Base-by-base conservation (phyloP, 1,139 yeast species). In the Hyphopichia pseudoburtonii region DNA sequence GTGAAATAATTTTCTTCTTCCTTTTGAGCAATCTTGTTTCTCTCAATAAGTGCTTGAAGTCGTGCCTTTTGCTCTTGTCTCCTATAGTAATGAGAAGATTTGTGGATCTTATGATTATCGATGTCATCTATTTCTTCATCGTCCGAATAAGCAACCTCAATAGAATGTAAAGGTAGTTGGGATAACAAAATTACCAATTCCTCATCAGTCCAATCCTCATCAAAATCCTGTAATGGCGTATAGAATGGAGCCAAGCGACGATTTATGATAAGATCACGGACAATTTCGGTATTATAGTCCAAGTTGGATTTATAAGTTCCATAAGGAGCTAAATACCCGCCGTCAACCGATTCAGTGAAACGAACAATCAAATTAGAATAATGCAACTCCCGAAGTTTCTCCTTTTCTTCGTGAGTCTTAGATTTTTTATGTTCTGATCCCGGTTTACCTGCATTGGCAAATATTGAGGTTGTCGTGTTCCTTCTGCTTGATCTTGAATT, bases 171-270 rank as follows among this genome's bases (percentile, higher is more conserved):
- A 7, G 80, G 69, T 19, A 77, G 56, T 30, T 76, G 77, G 33
- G 65, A 65, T 18, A 87, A 62, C 26, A 82, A 72, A 8, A 77
- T 59, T 60, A 84, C 56, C 21, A 90, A 60, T 57, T 87, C 88
- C 4, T 78, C 77, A 47, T 84, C 87, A 1, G 80, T 64, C 96
- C 96, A 87, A 17, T 60, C 48, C n/a, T 73, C 78, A 42, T 85
- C 82, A 53, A 75, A 86, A 52, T 88, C 96, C 51, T 86, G 88
- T 36, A 92, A 66, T 0, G 97, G 97, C 3, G 90, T 85, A 57
- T 78, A 92, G 57, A 92, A 92, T 1, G 98, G 97, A 0, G 97
- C 90, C 33, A 92, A 53, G 47, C 73, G 75, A 31, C 98, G 74
- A 32, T 52, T 50, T 4, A 61, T 48, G 17, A 90, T 85, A 28